These are phyloP conservation scores for Guillardia theta DNA, from an alignment of 78 protist species.

Conservation along the genomic window DNA sequence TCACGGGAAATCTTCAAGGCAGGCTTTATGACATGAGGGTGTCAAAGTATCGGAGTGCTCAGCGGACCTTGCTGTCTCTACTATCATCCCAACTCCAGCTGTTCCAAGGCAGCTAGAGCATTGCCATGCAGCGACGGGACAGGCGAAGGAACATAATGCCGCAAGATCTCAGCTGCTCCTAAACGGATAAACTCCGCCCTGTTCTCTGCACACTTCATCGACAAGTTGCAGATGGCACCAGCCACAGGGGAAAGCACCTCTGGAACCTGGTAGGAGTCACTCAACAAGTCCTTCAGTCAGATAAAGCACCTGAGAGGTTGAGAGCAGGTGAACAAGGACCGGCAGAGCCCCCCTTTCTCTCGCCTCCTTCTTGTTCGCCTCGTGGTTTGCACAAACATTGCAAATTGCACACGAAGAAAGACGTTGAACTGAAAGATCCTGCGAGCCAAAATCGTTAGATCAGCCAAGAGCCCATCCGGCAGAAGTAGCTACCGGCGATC, in stretches of 20 bases:
- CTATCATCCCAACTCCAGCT: background rate
- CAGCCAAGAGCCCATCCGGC: no score
- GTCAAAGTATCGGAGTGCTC: no score
- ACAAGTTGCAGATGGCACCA: conserved; percentile 11
- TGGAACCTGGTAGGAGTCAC: background rate
- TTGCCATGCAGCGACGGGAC: conserved; percentile 35
- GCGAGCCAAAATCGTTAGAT: no score
- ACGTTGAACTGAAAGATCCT: conserved; percentile 18
- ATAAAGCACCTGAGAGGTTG: background rate
- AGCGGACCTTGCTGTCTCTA: background rate
- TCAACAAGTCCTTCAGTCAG: background rate
- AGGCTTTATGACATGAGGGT: no score
- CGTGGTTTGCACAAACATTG: conserved; percentile 34
- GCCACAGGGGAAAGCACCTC: conserved; percentile 40
- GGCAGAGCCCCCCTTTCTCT: conserved; percentile 13
- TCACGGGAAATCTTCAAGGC: no score
- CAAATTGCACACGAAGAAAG: conserved; percentile 8
- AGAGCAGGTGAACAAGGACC: conserved; percentile 10
- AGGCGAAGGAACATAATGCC: background rate
- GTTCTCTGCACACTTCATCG: conserved; percentile 24
- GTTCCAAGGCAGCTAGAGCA: conserved; percentile 25
- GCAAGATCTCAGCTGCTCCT: background rate
- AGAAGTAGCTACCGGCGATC: background rate
- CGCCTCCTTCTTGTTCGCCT: conserved; percentile 19
- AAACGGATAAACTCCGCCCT: conserved; percentile 22